phyloP scores from a whole-genome alignment of 106 monocot genomes.

The Dendrobium catenatum region DNA sequence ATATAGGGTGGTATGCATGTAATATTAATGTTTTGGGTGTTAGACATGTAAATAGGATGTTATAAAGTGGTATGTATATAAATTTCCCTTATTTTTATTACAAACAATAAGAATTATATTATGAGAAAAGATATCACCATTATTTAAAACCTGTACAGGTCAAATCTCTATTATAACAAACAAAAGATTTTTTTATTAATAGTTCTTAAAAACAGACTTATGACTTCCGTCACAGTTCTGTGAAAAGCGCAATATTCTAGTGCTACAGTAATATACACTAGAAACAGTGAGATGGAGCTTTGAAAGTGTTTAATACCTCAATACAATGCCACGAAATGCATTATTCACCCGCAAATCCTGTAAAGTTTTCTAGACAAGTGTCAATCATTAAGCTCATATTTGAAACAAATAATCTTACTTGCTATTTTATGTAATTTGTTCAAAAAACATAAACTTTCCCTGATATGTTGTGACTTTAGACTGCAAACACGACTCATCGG shows the following conservation, averaged over 20 bases:
- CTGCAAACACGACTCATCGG: not conserved
- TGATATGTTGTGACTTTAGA: not conserved
- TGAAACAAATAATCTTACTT: not conserved
- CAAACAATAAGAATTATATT: not conserved
- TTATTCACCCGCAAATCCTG: conserved; percentile 79
- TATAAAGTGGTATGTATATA: no score
- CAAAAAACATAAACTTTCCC: not conserved
- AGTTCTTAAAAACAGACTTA: not conserved
- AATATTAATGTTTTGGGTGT: no score
- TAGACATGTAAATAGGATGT: no score
- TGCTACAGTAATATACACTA: not conserved
- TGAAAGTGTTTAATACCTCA: conserved; percentile 51
- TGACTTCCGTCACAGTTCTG: no score
- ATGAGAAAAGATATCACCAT: not conserved
- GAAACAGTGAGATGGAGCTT: not conserved
- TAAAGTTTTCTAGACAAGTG: conserved; percentile 15
- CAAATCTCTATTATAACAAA: not conserved
- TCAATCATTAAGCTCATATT: not conserved
- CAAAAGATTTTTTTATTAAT: not conserved
- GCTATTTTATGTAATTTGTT: not conserved
- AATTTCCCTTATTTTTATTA: not conserved
- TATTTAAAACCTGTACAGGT: not conserved
- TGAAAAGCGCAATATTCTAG: not conserved
- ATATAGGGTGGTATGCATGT: no score
- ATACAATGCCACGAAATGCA: conserved; percentile 80